phyloP scores from a whole-genome alignment of 2,329 filamentous ascomycete genomes.

The Sarocladium kiliense region DNA sequence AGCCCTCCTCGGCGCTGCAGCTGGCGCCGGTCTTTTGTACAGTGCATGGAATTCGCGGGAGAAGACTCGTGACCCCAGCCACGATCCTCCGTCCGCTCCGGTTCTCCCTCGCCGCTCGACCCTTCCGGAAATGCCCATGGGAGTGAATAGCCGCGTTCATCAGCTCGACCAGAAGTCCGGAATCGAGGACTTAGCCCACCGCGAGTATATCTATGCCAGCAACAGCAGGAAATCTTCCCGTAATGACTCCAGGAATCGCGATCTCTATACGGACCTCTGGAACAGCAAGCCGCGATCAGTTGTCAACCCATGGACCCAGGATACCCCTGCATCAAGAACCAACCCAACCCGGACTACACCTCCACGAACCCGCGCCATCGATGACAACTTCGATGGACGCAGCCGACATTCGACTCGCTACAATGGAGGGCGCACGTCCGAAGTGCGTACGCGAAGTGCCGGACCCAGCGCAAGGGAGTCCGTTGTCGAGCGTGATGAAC shows the following conservation, averaged over 20 bases:
- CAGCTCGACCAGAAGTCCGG: slow-evolving; percentile 4
- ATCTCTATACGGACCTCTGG: neutral
- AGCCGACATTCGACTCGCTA: slow-evolving; percentile 35
- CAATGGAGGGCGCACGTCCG: slow-evolving; percentile 22
- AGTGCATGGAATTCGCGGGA: slow-evolving; percentile 44
- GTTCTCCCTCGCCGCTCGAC: slow-evolving; percentile 27
- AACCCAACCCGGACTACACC: slow-evolving; percentile 23
- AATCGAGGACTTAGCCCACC: slow-evolving; percentile 7
- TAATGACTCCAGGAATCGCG: neutral
- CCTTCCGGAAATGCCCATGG: slow-evolving; percentile 45
- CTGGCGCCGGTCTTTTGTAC: slow-evolving; percentile 60
- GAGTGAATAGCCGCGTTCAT: slow-evolving; percentile 14
- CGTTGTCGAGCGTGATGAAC: neutral
- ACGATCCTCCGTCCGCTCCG: slow-evolving; percentile 18
- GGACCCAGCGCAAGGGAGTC: neutral
- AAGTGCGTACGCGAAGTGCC: slow-evolving; percentile 34
- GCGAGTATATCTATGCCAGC: slow-evolving; percentile 7
- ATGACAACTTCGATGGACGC: slow-evolving; percentile 33
- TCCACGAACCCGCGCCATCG: slow-evolving; percentile 20
- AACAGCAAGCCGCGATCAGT: neutral
- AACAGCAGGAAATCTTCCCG: slow-evolving; percentile 1
- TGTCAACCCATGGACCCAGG: slow-evolving; percentile 2
- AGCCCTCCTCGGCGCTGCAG: slow-evolving; percentile 72
- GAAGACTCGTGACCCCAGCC: slow-evolving; percentile 25
- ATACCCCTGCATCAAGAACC: neutral